Percentiles rank a stretch among this genome's conserved stretches.
Evolutionary conservation across 305 asterid genomes (phyloP).

Genomic region (Solanum hybrid): DNA sequence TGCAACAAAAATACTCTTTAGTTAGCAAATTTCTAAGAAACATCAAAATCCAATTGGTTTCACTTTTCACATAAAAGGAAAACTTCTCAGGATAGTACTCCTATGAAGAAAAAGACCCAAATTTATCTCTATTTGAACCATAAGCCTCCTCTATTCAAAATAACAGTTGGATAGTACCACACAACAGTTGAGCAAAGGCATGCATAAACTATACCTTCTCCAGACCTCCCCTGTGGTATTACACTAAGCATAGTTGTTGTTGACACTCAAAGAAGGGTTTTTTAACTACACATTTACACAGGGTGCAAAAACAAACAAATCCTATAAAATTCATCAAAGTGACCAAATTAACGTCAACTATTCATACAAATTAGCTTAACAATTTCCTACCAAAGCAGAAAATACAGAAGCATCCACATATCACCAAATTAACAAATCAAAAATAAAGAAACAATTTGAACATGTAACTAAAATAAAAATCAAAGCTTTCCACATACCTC

Average conservation of each 20-base stretch:
- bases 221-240: neutral
- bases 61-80: neutral
- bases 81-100: neutral
- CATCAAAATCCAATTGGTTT: neutral
- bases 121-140: neutral
- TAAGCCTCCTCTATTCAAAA: neutral
- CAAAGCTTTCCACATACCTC: neutral
- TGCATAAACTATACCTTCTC: neutral
- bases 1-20: neutral
- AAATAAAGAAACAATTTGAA: neutral
- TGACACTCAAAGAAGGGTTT: neutral
- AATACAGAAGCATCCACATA: neutral
- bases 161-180: no score
- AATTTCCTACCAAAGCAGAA: neutral
- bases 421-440: neutral
- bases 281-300: neutral
- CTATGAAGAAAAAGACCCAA: neutral
- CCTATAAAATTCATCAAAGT: neutral
- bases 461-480: neutral
- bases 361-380: neutral
- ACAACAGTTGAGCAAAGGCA: neutral
- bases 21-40: neutral
- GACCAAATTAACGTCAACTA: neutral
- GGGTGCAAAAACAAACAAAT: neutral
- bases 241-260: neutral